Conservation (phyloP, 345 rosid species). For the Melaleuca alternifolia region DNA sequence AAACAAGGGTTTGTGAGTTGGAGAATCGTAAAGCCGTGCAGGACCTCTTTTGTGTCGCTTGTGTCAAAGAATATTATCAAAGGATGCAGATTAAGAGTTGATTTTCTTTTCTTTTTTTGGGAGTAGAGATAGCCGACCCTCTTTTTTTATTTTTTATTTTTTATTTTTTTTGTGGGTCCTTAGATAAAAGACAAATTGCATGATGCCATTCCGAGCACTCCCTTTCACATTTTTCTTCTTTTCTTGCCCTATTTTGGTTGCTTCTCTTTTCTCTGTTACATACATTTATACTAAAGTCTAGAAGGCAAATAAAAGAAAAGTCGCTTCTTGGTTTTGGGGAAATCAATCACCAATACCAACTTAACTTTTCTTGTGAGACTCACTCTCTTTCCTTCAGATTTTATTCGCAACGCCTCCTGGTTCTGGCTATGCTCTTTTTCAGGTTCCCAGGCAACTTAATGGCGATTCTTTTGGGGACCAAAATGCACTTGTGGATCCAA, state of each 20-base stretch:
- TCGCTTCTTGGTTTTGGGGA: neutral
- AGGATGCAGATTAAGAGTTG: neutral
- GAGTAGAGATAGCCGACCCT: neutral
- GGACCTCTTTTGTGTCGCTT: neutral
- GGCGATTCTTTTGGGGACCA: neutral
- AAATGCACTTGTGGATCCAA: neutral
- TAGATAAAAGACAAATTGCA: constrained; percentile 7
- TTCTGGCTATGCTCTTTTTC: neutral
- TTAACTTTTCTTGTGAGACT: neutral
- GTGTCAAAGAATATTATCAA: neutral
- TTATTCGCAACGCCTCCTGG: neutral
- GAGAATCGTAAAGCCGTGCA: neutral
- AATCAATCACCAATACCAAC: neutral
- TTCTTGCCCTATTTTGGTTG: neutral
- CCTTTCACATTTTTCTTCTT: constrained; percentile 12
- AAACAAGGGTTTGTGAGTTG: neutral
- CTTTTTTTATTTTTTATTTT: neutral
- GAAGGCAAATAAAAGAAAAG: neutral
- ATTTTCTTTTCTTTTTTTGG: neutral
- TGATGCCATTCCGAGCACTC: constrained; percentile 29
- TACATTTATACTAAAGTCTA: neutral
- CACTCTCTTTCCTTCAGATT: neutral
- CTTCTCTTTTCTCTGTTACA: neutral
- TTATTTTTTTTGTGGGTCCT: neutral
- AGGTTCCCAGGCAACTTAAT: neutral